These are phyloP conservation scores for Entophlyctis luteolus DNA, from an alignment of 192 early-diverging fungal genomes.

Conservation along the genomic window DNA sequence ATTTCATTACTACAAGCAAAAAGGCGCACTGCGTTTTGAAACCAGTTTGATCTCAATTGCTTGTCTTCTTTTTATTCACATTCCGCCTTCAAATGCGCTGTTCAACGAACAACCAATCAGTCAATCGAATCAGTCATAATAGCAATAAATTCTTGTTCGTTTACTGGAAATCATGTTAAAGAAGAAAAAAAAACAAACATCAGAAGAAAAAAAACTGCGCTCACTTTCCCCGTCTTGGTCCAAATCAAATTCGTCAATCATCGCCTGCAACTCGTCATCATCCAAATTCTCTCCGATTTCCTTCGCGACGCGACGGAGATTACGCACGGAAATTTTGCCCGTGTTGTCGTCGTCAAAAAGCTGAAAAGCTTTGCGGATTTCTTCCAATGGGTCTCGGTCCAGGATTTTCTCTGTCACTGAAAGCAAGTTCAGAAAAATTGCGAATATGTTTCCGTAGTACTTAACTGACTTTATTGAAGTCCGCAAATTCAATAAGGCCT, in stretches of 20 bases:
- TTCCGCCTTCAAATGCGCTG: neutral
- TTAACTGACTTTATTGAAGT: constrained; percentile 67
- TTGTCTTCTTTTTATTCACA: neutral
- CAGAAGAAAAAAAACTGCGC: neutral
- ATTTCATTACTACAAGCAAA: constrained; percentile 38
- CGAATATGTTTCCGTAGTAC: neutral
- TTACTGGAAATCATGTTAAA: constrained; percentile 50
- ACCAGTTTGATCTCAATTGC: neutral
- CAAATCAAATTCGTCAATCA: constrained; percentile 88
- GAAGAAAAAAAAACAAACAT: neutral
- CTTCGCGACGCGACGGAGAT: constrained; percentile 68
- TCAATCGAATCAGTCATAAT: constrained; percentile 72
- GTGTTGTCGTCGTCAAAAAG: constrained; percentile 72
- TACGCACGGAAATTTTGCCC: constrained; percentile 61
- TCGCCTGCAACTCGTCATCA: constrained; percentile 78
- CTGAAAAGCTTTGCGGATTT: constrained; percentile 77
- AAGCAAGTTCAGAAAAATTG: neutral
- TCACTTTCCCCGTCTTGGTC: constrained; percentile 77
- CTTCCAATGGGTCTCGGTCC: constrained; percentile 73
- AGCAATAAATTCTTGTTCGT: constrained; percentile 75
- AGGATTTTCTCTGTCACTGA: constrained; percentile 64
- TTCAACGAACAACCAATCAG: neutral
- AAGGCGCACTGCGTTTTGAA: neutral
- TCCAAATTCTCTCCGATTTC: constrained; percentile 78
- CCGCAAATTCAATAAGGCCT: constrained; percentile 59